Conservation (phyloP, 2,329 filamentous ascomycete genomes). For the Trichoderma breve region DNA sequence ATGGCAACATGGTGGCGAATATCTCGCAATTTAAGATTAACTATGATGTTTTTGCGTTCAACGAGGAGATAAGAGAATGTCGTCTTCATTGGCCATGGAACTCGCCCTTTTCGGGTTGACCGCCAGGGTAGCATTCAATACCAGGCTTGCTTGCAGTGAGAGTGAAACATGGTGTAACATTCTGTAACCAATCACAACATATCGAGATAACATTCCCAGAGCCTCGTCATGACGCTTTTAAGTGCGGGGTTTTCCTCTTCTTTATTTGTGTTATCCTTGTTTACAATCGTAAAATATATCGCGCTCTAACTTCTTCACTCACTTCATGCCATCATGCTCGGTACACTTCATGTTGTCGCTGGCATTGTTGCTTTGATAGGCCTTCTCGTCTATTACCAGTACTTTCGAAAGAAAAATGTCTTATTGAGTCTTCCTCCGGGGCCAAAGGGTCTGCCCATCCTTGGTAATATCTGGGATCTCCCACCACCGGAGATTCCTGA, state of each 20-base stretch:
- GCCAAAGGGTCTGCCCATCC: constrained; percentile 36
- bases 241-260: neutral
- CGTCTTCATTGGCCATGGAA: neutral
- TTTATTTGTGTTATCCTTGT: neutral
- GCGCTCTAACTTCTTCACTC: neutral
- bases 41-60: neutral
- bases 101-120: neutral
- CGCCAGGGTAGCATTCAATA: neutral
- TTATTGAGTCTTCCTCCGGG: constrained; percentile 24
- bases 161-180: neutral
- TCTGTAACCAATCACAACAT: neutral
- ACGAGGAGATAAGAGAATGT: neutral
- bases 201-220: neutral
- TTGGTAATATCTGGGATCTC: constrained; percentile 47
- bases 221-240: neutral
- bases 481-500: constrained; percentile 34
- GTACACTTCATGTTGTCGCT: neutral
- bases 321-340: neutral
- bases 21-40: neutral
- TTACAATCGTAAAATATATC: neutral
- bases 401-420: neutral
- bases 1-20: no score
- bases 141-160: neutral
- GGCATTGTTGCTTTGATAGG: neutral
- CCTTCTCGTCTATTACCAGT: neutral